Base-by-base conservation (phyloP, 2,329 filamentous ascomycete genomes). In the Cephalotrichum gorgonifer region DNA sequence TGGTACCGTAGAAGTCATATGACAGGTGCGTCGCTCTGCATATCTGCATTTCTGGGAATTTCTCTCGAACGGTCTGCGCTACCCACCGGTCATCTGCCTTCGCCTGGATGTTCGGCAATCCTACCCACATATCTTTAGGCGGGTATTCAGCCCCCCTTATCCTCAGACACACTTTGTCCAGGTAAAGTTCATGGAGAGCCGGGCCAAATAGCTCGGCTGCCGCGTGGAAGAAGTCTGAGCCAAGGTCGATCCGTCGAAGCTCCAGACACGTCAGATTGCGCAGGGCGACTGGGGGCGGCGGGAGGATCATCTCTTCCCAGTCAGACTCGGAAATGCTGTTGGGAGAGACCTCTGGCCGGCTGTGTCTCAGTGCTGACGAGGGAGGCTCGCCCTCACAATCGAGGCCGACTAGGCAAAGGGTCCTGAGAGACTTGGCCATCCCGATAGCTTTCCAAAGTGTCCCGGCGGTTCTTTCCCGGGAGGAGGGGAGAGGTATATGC, bases 361-460 rank as follows among this genome's bases (percentile, higher is more conserved):
- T 39, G 35, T 20, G 17, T 20, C 35, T 39, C 35, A 39, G 17
- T 9, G 35, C 35, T 9, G 35, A 11, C 11, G n/a, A 17, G 17
- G 35, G 35, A 11, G 35, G 35, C 12, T 39, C 35, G 12, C 35
- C 35, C n/a, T 70, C 65, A 17, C 66, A 60, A 50, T 72, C 67
- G 53, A 68, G 61, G n/a, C 72, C 71, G 11, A 72, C 63, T 15
- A 78, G 54, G 51, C 72, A 75, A 17, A 78, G 59, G 42, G 66
- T 75, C 53, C 69, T 61, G 12, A 78, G 64, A 8, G 60, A 56
- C 23, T 59, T 57, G 0, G 74, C 72, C 44, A 69, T 69, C 44
- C 66, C 65, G 15, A 77, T 68, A 38, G 75, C 57, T 52, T 71
- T 68, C 74, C 74, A 78, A 3, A 78, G 60, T 48, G 71, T 67